Base-by-base conservation (phyloP, 305 asterid genomes). In the Caryopteris hybrid region DNA sequence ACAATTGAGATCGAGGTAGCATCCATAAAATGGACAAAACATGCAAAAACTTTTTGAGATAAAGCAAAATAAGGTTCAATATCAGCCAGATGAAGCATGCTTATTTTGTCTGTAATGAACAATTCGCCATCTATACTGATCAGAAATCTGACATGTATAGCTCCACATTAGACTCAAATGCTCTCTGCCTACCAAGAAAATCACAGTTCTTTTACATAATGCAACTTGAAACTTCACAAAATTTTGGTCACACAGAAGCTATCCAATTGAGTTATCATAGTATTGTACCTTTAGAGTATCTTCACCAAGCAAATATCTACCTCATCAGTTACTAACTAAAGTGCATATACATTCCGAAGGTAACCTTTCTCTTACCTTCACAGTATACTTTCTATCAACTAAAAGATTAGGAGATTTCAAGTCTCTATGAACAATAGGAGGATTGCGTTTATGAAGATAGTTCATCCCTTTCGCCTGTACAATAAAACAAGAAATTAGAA, bases 381-480 rank as follows among this genome's bases (percentile, higher is more conserved):
- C 99, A 8, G 99, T 95, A 52, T 89, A 95, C 83, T 91, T 94
- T 60, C 45, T 94, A 86, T 94, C 99, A 74, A 94, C 99, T 69
- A 94, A 79, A 66, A 94, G 99, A 83, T 94, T 94, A 46, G 97
- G 99, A 76, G 99, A 94, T 84, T 93, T 93, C 75, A 93, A 73
- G 79, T 93, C 98, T 46, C 98, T 82, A 65, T 93, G 98, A 82
- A 93, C 97, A 77, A 93, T 74, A 25, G 98, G 98, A 78, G 98
- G 98, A 60, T 84, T 93, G 78, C 83, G 83, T 75, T 80, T 93
- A 80, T 93, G 98, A 72, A 93, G 96, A 85, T 93, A 90, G 80
- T 90, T 93, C 99, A 94, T 94, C 71, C 99, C 99, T 71, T 91
- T 94, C 50, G 96, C 97, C 99, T 94, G 90, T 69, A 81, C 46